Evolutionary conservation across 2,329 filamentous ascomycete species (phyloP).

Genomic region (Tolypocladium nubicola): DNA sequence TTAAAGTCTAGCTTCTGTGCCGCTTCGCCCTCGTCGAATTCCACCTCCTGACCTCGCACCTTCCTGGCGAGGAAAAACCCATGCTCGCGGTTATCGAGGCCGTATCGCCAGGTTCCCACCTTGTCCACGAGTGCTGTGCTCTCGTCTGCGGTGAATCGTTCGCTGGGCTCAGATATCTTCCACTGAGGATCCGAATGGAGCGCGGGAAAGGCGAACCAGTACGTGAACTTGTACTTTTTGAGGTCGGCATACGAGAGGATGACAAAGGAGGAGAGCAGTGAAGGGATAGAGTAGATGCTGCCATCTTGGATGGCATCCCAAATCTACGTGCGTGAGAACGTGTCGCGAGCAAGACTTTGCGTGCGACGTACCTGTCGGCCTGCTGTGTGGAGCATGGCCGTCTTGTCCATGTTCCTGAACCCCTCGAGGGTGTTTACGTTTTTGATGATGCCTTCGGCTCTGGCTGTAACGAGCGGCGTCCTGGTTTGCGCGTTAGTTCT

Average conservation of each 20-base stretch:
- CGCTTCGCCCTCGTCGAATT: conserved; percentile 39
- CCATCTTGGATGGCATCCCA: conserved; percentile 97
- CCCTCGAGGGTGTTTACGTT: conserved; percentile 96
- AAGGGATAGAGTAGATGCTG: conserved; percentile 90
- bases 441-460: conserved; percentile 87
- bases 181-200: conserved; percentile 81
- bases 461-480: conserved; percentile 58
- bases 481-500: conserved; percentile 31
- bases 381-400: conserved; percentile 64
- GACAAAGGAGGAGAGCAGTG: conserved; percentile 78
- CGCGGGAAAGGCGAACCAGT: conserved; percentile 94
- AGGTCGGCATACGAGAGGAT: conserved; percentile 89
- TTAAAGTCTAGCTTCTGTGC: conserved; percentile 45
- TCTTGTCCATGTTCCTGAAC: conserved; percentile 76
- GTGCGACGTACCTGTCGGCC: conserved; percentile 56
- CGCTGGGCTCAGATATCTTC: conserved; percentile 49
- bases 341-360: neutral
- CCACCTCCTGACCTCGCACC: conserved; percentile 31
- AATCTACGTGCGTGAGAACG: conserved; percentile 47
- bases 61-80: conserved; percentile 95
- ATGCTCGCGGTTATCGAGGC: conserved; percentile 71
- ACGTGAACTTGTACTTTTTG: conserved; percentile 96
- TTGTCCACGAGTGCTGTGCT: conserved; percentile 70
- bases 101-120: conserved; percentile 80
- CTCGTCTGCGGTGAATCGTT: conserved; percentile 54